These are phyloP conservation scores for Rhodotorula mucilaginosa DNA, from an alignment of 1,284 basidiomycete genomes.

Conservation along the genomic window DNA sequence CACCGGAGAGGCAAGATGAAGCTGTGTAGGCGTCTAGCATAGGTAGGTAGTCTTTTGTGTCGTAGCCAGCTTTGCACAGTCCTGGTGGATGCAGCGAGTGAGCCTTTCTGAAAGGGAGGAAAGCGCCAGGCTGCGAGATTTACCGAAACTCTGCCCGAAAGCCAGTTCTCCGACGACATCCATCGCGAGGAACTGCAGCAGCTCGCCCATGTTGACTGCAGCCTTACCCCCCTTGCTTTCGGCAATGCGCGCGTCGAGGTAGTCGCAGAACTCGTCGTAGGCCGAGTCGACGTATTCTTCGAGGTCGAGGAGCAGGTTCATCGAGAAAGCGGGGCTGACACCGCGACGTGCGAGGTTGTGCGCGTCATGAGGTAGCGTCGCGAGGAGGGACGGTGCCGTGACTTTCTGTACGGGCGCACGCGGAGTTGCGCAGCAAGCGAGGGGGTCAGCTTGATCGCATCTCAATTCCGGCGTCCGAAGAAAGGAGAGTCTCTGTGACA, in stretches of 20 bases:
- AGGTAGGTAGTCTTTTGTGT: background rate
- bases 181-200: constrained; percentile 14
- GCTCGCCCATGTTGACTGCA: background rate
- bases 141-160: constrained; percentile 2
- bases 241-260: background rate
- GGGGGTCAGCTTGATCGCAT: no score
- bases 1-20: constrained; percentile 7
- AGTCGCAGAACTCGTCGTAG: constrained; percentile 2
- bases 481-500: background rate
- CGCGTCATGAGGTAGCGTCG: background rate
- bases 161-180: constrained; percentile 14
- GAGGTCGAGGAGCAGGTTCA: constrained; percentile 9
- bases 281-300: constrained; percentile 9
- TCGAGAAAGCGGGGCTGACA: constrained; percentile 9
- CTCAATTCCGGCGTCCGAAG: background rate
- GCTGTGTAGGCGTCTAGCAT: constrained; percentile 12
- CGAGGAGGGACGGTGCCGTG: constrained; percentile 5
- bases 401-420: constrained; percentile 3
- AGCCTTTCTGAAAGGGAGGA: background rate
- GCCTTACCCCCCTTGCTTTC: background rate
- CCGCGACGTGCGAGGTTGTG: constrained; percentile 3
- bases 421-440: no score
- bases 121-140: background rate
- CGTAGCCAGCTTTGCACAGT: constrained; percentile 2
- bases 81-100: background rate